phyloP scores from a whole-genome alignment of 1,284 basidiomycete genomes.

The Cutaneotrichosporon sp. region DNA sequence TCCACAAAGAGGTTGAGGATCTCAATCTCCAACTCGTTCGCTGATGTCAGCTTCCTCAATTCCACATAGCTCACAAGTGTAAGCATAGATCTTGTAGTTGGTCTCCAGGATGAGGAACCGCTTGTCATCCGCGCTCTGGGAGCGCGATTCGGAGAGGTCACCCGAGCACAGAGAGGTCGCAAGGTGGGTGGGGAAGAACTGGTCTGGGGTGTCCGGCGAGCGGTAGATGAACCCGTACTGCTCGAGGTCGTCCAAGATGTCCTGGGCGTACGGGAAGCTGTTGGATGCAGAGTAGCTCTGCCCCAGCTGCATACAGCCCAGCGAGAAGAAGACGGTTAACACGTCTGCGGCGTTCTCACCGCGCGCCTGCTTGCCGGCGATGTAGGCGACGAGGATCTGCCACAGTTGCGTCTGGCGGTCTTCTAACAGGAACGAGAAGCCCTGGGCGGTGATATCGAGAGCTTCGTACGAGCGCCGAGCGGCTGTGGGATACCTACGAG shows the following conservation, averaged over 20 bases:
- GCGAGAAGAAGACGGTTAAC: slow-evolving; percentile 90
- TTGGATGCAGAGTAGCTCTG: slow-evolving; percentile 89
- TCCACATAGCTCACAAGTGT: slow-evolving; percentile 66
- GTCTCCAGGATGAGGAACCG: slow-evolving; percentile 97
- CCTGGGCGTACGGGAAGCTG: slow-evolving; percentile 73
- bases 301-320: slow-evolving; percentile 90
- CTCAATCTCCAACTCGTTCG: slow-evolving; percentile 93
- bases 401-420: slow-evolving; percentile 98
- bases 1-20: slow-evolving; percentile 93
- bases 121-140: slow-evolving; percentile 57
- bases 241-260: slow-evolving; percentile 75
- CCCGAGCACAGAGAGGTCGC: slow-evolving; percentile 80
- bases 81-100: slow-evolving; percentile 97
- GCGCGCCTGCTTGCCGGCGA: slow-evolving; percentile 62
- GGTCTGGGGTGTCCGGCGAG: slow-evolving; percentile 56
- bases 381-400: slow-evolving; percentile 89
- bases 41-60: slow-evolving; percentile 57
- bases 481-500: slow-evolving; percentile 21
- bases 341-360: slow-evolving; percentile 93
- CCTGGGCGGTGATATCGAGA: slow-evolving; percentile 84
- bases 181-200: slow-evolving; percentile 93
- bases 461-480: slow-evolving; percentile 51
- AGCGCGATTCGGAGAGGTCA: slow-evolving; percentile 63
- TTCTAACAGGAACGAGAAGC: slow-evolving; percentile 96
- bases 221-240: slow-evolving; percentile 95